Evolutionary conservation across 2,329 filamentous ascomycete species (phyloP).

Genomic region (Apiospora pterosperma): DNA sequence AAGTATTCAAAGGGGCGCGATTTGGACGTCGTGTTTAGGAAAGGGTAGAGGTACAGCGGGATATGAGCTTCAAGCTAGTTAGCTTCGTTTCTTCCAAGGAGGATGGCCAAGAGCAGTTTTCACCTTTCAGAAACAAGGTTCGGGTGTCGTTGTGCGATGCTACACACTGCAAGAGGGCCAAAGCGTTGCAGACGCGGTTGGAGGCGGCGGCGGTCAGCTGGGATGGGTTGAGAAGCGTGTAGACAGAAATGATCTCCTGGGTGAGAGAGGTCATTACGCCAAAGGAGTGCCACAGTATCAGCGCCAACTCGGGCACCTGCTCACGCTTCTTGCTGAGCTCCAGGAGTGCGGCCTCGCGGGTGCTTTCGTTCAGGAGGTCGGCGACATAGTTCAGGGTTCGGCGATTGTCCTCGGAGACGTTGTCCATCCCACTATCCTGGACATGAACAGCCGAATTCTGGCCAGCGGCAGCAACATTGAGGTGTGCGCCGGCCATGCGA

Average conservation of each 20-base stretch:
- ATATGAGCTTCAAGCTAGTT: conserved; percentile 71
- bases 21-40: conserved; percentile 98
- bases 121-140: conserved; percentile 89
- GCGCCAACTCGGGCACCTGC: conserved; percentile 91
- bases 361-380: conserved; percentile 82
- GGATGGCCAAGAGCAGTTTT: conserved; percentile 15
- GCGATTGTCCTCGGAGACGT: conserved; percentile 83
- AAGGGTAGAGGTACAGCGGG: conserved; percentile 94
- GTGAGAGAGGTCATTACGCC: conserved; percentile 97
- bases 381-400: conserved; percentile 92
- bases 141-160: conserved; percentile 96
- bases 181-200: conserved; percentile 94
- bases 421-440: conserved; percentile 58
- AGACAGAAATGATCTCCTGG: conserved; percentile 98
- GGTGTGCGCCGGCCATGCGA: conserved; percentile 66
- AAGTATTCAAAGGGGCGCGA: conserved; percentile 97
- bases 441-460: conserved; percentile 44
- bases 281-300: conserved; percentile 98
- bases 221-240: conserved; percentile 92
- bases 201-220: conserved; percentile 96
- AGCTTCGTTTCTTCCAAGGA: neutral
- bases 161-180: conserved; percentile 93
- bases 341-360: conserved; percentile 84
- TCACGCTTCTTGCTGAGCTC: conserved; percentile 98
- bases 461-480: conserved; percentile 36